phyloP scores from a whole-genome alignment of 2,329 filamentous ascomycete genomes.

The Diaporthe sp. region DNA sequence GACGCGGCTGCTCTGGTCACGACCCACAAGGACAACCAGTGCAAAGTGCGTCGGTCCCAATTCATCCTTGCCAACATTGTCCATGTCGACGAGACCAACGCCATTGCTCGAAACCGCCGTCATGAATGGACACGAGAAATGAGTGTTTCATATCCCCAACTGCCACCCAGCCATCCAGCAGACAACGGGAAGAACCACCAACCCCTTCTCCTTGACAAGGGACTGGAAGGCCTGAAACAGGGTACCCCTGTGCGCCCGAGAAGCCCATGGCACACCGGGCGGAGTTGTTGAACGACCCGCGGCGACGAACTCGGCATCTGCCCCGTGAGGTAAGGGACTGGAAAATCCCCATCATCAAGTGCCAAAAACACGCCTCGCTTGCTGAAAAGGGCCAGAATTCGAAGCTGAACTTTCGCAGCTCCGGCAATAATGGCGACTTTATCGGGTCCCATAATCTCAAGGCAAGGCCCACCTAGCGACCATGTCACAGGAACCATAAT shows the following conservation, averaged over 20 bases:
- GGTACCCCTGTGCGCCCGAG: constrained; percentile 21
- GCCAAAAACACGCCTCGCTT: constrained; percentile 27
- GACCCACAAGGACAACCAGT: constrained; percentile 8
- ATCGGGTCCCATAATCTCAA: constrained; percentile 9
- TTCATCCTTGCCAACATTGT: background rate
- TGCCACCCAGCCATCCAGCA: constrained; percentile 14
- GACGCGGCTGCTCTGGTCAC: background rate
- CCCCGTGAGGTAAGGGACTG: constrained; percentile 4
- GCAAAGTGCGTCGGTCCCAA: background rate
- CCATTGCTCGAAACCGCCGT: constrained; percentile 36
- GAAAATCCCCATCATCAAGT: constrained; percentile 11
- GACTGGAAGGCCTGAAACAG: constrained; percentile 10
- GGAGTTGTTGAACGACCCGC: constrained; percentile 17
- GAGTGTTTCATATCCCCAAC: constrained; percentile 37
- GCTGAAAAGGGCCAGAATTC: constrained; percentile 3
- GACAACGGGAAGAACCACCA: constrained; percentile 13
- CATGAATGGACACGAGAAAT: constrained; percentile 39
- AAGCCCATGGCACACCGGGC: constrained; percentile 21
- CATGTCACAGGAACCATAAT: background rate
- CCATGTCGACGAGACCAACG: background rate
- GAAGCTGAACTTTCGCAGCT: constrained; percentile 21
- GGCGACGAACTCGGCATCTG: constrained; percentile 21
- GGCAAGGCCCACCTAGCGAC: constrained; percentile 16
- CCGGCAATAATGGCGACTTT: constrained; percentile 9
- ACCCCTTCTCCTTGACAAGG: constrained; percentile 27